Base-by-base conservation (phyloP, 2,329 filamentous ascomycete species). In the Colletotrichum gigasporum region DNA sequence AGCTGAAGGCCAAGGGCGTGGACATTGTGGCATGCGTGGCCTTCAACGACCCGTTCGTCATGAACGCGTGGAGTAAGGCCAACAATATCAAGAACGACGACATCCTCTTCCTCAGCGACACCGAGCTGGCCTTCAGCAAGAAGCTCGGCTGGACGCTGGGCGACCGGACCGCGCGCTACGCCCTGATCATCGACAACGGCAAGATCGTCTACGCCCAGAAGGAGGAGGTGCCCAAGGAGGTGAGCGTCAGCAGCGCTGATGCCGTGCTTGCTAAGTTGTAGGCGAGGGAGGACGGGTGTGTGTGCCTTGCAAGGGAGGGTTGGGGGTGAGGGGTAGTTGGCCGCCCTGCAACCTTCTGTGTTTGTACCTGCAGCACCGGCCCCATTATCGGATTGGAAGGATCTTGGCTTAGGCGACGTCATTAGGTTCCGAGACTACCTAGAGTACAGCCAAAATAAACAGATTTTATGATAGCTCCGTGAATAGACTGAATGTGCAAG, bases 51-150 rank as follows among this genome's bases (percentile, higher is more conserved):
- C 83, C 89, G 68, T 96, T 85, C 76, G 93, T 96, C 76, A 95
- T 95, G 92, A 90, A 88, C 71, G 93, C 91, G 53, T 96, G 92
- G 92, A 91, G 89, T 80, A 96, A 97, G 87, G 92, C 93, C 74
- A 95, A 96, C 80, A 84, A 85, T 53, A 84, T 94, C 74, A 90
- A 87, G 74, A 88, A 89, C 68, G 90, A 95, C 70, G 83, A 77
- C 62, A 83, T 87, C 68, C 84, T 95, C 70, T 96, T 96, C 83
- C 86, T 94, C 73, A 89, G 87, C 71, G 93, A 96, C 78, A 74
- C 77, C 69, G 79, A 78, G 52, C 84, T 87, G 69, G 87, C 87
- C 73, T 96, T 96, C 85, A 90, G 88, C 78, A 89, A 91, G 83
- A 85, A 84, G 74, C 85, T 94, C 70, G 93, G 90, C 76, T 96